Evolutionary conservation across 345 rosid genomes (phyloP).

Genomic region (Salix exigua): DNA sequence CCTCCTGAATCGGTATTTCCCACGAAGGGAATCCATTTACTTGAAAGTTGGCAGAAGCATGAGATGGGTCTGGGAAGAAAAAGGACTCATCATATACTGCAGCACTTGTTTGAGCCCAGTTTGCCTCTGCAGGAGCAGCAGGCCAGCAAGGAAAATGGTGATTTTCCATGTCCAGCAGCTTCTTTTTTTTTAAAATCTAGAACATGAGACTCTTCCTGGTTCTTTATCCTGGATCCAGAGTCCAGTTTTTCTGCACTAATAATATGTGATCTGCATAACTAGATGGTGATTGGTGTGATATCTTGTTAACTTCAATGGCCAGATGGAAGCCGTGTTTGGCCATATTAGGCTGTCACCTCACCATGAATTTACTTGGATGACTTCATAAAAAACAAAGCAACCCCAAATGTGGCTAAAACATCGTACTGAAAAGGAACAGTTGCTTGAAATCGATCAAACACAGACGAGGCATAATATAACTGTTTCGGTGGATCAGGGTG

Average conservation of each 20-base stretch:
- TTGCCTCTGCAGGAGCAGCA: constrained; percentile 7
- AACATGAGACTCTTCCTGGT: not conserved
- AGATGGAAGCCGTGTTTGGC: constrained; percentile 37
- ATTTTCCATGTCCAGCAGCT: constrained; percentile 29
- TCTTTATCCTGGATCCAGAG: constrained; percentile 14
- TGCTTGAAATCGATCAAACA: not conserved
- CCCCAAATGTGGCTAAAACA: not conserved
- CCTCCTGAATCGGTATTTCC: constrained; percentile 19
- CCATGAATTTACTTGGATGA: constrained; percentile 1
- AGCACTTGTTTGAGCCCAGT: constrained; percentile 14
- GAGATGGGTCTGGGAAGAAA: constrained; percentile 14
- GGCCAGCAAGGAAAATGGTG: constrained; percentile 15
- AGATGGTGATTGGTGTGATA: constrained; percentile 47
- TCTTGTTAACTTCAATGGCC: constrained; percentile 31
- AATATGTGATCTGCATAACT: constrained; percentile 33
- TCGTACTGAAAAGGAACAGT: not conserved
- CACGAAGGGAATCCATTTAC: constrained; percentile 16
- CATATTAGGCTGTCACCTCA: constrained; percentile 32
- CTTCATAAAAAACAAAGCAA: not conserved
- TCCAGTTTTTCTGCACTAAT: constrained; percentile 27
- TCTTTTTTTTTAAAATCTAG: not conserved
- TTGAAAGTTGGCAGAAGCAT: constrained; percentile 9
- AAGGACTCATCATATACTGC: constrained; percentile 13
- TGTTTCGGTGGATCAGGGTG: not conserved
- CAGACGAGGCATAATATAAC: not conserved